Evolutionary conservation across 768 basidiomycete species (phyloP).

Genomic region (Leccinum rimulosum): DNA sequence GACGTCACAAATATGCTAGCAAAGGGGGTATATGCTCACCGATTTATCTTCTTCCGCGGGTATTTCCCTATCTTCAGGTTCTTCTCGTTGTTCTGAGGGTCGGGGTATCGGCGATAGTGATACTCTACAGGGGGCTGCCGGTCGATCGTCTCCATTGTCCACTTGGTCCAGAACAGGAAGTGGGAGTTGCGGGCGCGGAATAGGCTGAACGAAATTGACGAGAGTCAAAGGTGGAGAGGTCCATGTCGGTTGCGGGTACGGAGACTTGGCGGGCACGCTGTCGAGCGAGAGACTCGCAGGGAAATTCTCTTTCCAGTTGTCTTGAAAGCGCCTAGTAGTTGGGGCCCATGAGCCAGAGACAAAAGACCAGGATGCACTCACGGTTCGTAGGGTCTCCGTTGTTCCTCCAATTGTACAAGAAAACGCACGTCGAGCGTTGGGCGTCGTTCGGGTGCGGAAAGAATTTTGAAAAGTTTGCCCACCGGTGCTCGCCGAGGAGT

Average conservation of each 20-base stretch:
- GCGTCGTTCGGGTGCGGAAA: conserved; percentile 6
- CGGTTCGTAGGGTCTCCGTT: conserved; percentile 32
- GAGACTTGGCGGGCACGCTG: conserved; percentile 19
- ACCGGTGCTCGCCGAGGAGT: conserved; percentile 28
- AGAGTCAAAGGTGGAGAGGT: conserved; percentile 17
- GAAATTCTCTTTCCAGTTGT: conserved; percentile 27
- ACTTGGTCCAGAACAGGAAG: background rate
- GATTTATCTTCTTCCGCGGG: background rate
- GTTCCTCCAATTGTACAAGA: conserved; percentile 31
- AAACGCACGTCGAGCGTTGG: conserved; percentile 19
- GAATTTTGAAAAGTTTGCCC: conserved; percentile 12
- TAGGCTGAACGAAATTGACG: conserved; percentile 19
- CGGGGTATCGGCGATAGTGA: background rate
- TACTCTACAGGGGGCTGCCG: background rate
- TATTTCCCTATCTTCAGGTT: background rate
- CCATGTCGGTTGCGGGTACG: conserved; percentile 30
- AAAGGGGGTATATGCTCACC: conserved; percentile 2
- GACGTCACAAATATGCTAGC: background rate
- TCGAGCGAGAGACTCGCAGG: conserved; percentile 8
- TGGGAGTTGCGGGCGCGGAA: conserved; percentile 16
- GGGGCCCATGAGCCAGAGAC: background rate
- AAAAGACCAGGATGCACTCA: conserved; percentile 12
- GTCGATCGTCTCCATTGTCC: background rate
- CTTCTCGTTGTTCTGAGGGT: background rate
- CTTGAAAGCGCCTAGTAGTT: conserved; percentile 7